Evolutionary conservation across 2,329 filamentous ascomycete genomes (phyloP).

Genomic region (Cytospora schulzeri): DNA sequence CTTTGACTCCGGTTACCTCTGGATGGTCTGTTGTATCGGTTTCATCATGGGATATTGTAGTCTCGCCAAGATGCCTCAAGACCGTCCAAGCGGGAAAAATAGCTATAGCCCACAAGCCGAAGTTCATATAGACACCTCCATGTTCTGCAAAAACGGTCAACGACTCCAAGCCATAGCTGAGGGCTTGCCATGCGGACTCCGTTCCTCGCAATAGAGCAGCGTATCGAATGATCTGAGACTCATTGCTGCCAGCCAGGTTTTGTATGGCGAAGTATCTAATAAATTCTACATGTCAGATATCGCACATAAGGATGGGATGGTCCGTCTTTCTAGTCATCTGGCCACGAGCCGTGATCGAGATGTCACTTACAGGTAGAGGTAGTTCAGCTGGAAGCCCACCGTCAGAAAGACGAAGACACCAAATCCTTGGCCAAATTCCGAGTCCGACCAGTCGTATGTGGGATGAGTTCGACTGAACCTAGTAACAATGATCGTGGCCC

Average conservation of each 20-base stretch:
- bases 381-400: slow-evolving; percentile 71
- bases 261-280: slow-evolving; percentile 69
- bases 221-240: slow-evolving; percentile 68
- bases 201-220: slow-evolving; percentile 69
- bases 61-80: slow-evolving; percentile 10
- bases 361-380: slow-evolving; percentile 63
- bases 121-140: slow-evolving; percentile 71
- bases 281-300: background rate
- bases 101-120: slow-evolving; percentile 66
- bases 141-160: slow-evolving; percentile 64
- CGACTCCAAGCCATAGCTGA: slow-evolving; percentile 70
- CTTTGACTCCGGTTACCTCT: background rate
- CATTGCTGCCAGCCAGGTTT: slow-evolving; percentile 58
- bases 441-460: slow-evolving; percentile 65
- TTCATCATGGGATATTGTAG: slow-evolving; percentile 47
- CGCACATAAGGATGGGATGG: background rate
- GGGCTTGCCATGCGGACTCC: slow-evolving; percentile 72
- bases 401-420: slow-evolving; percentile 69
- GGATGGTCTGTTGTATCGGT: background rate
- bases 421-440: slow-evolving; percentile 68
- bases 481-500: slow-evolving; percentile 67
- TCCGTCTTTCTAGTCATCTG: background rate
- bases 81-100: slow-evolving; percentile 70
- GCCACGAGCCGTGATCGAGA: background rate
- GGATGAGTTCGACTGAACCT: slow-evolving; percentile 59